Conservation (phyloP, 768 basidiomycete species). For the Lactarius quietus region DNA sequence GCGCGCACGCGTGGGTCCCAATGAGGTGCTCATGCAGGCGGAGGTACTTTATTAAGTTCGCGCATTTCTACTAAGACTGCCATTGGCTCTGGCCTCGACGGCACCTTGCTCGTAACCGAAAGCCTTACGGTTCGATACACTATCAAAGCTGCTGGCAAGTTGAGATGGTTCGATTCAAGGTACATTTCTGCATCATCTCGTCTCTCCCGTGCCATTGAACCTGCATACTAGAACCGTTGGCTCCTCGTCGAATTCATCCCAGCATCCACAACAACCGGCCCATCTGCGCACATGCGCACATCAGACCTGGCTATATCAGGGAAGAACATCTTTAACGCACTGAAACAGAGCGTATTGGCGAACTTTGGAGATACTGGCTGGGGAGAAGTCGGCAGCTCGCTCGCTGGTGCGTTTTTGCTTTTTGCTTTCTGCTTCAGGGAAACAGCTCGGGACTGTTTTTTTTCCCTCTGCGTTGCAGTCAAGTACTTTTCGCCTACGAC, state of each 20-base stretch:
- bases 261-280: slow-evolving; percentile 58
- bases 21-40: too few species aligned
- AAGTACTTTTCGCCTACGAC: slow-evolving; percentile 83
- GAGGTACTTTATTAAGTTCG: too few species aligned
- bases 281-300: slow-evolving; percentile 23
- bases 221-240: slow-evolving; percentile 69
- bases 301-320: slow-evolving; percentile 51
- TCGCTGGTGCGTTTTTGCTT: slow-evolving; percentile 51
- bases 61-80: too few species aligned
- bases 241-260: slow-evolving; percentile 80
- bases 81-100: too few species aligned
- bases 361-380: slow-evolving; percentile 87
- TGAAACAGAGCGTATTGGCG: slow-evolving; percentile 62
- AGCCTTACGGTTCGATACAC: neutral
- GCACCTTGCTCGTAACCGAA: too few species aligned
- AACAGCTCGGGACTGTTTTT: neutral
- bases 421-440: neutral
- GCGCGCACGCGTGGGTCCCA: too few species aligned
- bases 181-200: neutral
- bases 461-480: slow-evolving; percentile 43
- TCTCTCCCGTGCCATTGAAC: neutral
- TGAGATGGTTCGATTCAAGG: slow-evolving; percentile 21
- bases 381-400: slow-evolving; percentile 71
- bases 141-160: slow-evolving; percentile 1
- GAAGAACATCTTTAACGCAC: slow-evolving; percentile 64